A percentile compares a stretch with the other conserved stretches of the same genome.
Conservation (phyloP, 768 basidiomycete species). For the Rossbeevera mucosa region DNA sequence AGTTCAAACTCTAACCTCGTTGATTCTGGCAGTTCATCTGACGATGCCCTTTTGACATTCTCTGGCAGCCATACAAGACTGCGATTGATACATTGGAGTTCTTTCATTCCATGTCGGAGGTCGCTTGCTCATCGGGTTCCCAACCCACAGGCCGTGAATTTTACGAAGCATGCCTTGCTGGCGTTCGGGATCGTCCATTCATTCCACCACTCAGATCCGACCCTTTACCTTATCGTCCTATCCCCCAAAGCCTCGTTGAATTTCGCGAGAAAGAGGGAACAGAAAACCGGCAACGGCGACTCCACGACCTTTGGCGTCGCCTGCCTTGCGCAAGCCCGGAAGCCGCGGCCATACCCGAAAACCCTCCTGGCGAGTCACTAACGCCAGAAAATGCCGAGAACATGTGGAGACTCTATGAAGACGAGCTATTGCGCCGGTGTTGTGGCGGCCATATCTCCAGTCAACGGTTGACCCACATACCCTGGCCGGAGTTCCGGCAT, state of each 20-base stretch:
- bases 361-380: conserved; percentile 26
- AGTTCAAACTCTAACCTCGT: conserved; percentile 16
- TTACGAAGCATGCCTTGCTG: conserved; percentile 49
- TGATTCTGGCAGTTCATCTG: conserved; percentile 8
- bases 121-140: conserved; percentile 16
- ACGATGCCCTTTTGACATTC: conserved; percentile 29
- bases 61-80: conserved; percentile 4
- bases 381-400: conserved; percentile 54
- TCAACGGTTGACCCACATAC: conserved; percentile 44
- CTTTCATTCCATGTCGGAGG: conserved; percentile 26
- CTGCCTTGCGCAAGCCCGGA: conserved; percentile 38
- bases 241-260: conserved; percentile 52
- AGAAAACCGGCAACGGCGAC: conserved; percentile 53
- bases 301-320: conserved; percentile 61
- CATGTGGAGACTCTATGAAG: conserved; percentile 68
- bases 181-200: conserved; percentile 49
- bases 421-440: conserved; percentile 62
- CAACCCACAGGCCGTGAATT: conserved; percentile 44
- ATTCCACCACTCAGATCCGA: conserved; percentile 61
- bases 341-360: conserved; percentile 15
- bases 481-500: conserved; percentile 67
- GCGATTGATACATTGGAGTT: conserved; percentile 14
- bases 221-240: conserved; percentile 35
- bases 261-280: conserved; percentile 63
- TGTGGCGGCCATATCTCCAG: conserved; percentile 38